Evolutionary conservation across 129 eudicot species (phyloP).

Genomic region (Tagetes patula): DNA sequence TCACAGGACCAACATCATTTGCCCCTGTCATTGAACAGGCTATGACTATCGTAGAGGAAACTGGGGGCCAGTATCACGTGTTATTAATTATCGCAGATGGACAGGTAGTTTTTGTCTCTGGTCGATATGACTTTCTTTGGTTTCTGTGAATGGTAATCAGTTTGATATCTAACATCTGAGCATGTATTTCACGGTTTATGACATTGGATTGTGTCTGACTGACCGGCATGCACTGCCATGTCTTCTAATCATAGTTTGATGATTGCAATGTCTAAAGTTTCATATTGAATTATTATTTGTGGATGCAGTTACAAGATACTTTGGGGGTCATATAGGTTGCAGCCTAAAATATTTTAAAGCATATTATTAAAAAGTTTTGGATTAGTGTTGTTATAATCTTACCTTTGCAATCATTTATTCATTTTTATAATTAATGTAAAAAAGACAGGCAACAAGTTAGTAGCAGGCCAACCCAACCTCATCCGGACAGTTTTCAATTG

Average conservation of each 20-base stretch:
- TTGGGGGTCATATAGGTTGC: background rate
- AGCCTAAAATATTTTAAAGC: background rate
- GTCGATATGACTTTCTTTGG: constrained; percentile 5
- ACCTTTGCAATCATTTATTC: background rate
- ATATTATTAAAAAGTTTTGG: background rate
- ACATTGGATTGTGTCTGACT: background rate
- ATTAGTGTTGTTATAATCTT: background rate
- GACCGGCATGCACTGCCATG: constrained; percentile 10
- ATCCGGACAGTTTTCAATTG: background rate
- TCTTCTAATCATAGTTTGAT: constrained; percentile 1
- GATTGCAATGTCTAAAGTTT: constrained; percentile 5
- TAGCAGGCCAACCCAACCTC: background rate
- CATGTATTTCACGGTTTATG: background rate
- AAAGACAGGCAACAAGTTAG: background rate
- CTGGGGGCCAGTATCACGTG: constrained; percentile 97
- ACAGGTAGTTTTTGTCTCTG: constrained; percentile 57
- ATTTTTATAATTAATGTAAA: background rate
- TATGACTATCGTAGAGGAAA: constrained; percentile 83
- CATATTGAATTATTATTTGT: constrained; percentile 6
- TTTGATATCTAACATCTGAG: constrained; percentile 14
- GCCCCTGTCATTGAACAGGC: constrained; percentile 98
- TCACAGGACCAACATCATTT: constrained; percentile 95
- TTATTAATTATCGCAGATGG: constrained; percentile 94
- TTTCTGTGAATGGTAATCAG: constrained; percentile 5
- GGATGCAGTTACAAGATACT: constrained; percentile 21